Conservation (phyloP, 148 eudicot genomes). For the Selenicereus undatus region DNA sequence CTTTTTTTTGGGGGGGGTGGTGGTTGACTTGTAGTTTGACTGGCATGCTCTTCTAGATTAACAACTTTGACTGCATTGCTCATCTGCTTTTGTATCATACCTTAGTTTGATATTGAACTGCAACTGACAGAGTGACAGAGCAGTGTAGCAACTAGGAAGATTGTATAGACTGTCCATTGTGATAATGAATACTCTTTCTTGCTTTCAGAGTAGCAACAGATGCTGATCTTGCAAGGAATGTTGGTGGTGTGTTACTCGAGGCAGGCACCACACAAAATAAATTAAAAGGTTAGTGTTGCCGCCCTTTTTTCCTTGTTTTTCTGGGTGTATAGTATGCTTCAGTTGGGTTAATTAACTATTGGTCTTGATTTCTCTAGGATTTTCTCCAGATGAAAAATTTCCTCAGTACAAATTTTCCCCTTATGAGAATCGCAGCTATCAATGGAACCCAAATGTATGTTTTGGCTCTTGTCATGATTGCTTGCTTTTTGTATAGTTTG, state of each 20-base stretch:
- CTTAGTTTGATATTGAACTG: neutral
- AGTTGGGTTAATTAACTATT: slow-evolving; percentile 1
- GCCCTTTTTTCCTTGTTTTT: neutral
- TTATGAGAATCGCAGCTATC: slow-evolving; percentile 47
- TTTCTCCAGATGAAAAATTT: slow-evolving; percentile 87
- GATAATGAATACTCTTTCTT: slow-evolving; percentile 1
- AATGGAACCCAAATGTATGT: slow-evolving; percentile 95
- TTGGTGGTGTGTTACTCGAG: slow-evolving; percentile 82
- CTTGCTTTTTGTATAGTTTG: neutral
- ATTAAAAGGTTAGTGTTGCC: slow-evolving; percentile 42
- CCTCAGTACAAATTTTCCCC: slow-evolving; percentile 88
- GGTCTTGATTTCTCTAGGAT: slow-evolving; percentile 49
- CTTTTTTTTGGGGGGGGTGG: neutral
- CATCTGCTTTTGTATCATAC: neutral
- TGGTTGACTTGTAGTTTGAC: neutral
- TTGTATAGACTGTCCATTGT: neutral
- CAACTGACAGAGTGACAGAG: neutral
- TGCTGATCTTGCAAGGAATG: slow-evolving; percentile 49
- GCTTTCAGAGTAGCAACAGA: slow-evolving; percentile 59
- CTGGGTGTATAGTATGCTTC: neutral
- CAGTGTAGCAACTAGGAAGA: neutral
- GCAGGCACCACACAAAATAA: slow-evolving; percentile 39
- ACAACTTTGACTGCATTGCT: neutral
- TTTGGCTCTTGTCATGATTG: slow-evolving; percentile 11
- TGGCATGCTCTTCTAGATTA: neutral